Conservation (phyloP, 2,329 filamentous ascomycete species). For the Didymosphaeria variabile region DNA sequence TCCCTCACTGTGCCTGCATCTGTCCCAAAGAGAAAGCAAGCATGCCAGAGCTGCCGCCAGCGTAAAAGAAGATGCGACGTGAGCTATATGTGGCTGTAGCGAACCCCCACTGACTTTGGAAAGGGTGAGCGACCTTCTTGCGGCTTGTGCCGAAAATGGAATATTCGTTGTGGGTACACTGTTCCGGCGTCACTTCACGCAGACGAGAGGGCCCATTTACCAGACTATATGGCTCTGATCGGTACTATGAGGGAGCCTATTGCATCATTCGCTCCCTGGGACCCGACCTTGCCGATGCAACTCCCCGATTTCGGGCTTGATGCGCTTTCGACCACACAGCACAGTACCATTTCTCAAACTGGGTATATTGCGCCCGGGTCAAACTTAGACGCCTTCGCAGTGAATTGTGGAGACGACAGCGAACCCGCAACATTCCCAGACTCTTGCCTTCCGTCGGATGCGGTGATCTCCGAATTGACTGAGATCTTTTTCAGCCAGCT, state of each 20-base stretch:
- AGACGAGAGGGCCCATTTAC: background rate
- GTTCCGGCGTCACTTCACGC: slow-evolving; percentile 3
- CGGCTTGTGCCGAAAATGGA: slow-evolving; percentile 35
- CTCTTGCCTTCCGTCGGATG: slow-evolving; percentile 27
- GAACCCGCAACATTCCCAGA: slow-evolving; percentile 18
- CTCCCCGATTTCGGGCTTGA: slow-evolving; percentile 25
- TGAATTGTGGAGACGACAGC: slow-evolving; percentile 6
- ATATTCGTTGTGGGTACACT: slow-evolving; percentile 34
- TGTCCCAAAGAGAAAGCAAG: slow-evolving; percentile 44
- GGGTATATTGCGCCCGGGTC: slow-evolving; percentile 17
- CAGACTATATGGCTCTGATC: background rate
- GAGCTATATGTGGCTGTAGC: slow-evolving; percentile 7
- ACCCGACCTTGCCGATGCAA: slow-evolving; percentile 10
- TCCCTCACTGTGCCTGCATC: slow-evolving; percentile 35
- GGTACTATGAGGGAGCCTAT: slow-evolving; percentile 8
- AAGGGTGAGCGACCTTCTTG: slow-evolving; percentile 38
- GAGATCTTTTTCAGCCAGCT: slow-evolving; percentile 38
- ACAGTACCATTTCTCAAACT: background rate
- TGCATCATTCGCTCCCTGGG: slow-evolving; percentile 11
- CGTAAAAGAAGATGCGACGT: slow-evolving; percentile 48
- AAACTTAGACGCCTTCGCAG: slow-evolving; percentile 4
- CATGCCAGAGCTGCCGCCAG: slow-evolving; percentile 42
- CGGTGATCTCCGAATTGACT: slow-evolving; percentile 30
- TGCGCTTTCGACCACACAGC: background rate
- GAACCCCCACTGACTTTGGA: background rate